Base-by-base conservation (phyloP, 768 basidiomycete genomes). In the Russula virescens region DNA sequence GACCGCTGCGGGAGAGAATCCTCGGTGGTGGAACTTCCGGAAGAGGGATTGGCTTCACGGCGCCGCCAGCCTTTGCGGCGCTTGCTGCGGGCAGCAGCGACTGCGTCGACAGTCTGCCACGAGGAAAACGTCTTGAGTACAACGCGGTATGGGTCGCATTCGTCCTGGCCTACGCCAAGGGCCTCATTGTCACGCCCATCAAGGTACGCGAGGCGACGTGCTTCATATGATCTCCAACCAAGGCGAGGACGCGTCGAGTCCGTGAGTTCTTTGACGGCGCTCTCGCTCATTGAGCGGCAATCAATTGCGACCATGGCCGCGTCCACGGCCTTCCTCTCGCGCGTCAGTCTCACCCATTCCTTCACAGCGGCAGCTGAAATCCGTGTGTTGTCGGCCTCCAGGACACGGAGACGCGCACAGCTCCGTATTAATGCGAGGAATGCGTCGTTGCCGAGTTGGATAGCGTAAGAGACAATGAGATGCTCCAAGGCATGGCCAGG, bases 51-150 rank as follows among this genome's bases (percentile, higher is more conserved):
- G 50, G 72, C 75, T 5, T 72, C 73, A 58, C 82, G 76, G 70
- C 79, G 77, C 4, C 57, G 76, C 75, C 55, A 49, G 38, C 68
- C 69, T 47, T 83, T 89, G 61, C 83, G 80, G 65, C 83, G 78
- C 76, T 84, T 87, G 78, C 86, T 87, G 70, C 88, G 78, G 57
- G 79, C 81, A 38, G 79, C 76, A 62, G 80, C 79, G 52, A 92
- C 90, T 0, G 85, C 83, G 70, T 93, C 91, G 42, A 94, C 90
- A 11, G 82, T 87, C 77, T 92, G 88, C 88, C 89, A 91, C 53
- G 87, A 84, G 73, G 89, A 87, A 72, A 92, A 94, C 26, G 87
- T 85, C 81, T 92, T 92, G 66, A 94, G 70, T 55, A 90, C 86
- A 26, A 93, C 85, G 26, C 86, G 77, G 69, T 69, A 73, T 68